These are phyloP conservation scores for Botrytis sinoallii DNA, from an alignment of 2,329 filamentous ascomycete species.

Conservation along the genomic window DNA sequence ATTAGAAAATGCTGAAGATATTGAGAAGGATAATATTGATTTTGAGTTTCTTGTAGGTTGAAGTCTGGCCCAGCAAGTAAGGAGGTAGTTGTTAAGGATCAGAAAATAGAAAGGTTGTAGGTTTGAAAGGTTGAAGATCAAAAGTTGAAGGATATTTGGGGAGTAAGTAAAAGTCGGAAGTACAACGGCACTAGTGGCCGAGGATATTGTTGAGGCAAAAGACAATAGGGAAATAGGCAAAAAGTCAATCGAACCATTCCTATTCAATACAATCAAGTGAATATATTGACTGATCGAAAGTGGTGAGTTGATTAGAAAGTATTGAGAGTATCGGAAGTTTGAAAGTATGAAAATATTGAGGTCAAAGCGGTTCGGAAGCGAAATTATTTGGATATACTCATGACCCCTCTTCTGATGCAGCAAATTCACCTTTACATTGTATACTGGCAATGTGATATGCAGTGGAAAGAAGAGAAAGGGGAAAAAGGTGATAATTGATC, in stretches of 20 bases:
- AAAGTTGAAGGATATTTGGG: conserved; percentile 7
- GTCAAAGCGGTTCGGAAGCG: conserved; percentile 10
- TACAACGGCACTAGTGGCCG: background rate
- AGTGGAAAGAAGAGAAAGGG: background rate
- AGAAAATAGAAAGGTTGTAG: conserved; percentile 7
- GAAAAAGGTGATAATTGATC: background rate
- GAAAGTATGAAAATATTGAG: background rate
- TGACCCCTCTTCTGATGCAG: background rate
- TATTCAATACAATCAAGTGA: background rate
- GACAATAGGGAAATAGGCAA: conserved; percentile 1
- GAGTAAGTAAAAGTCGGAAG: background rate
- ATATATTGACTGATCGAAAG: conserved; percentile 5
- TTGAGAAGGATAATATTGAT: conserved; percentile 7
- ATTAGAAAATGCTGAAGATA: conserved; percentile 12
- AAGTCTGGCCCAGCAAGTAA: conserved; percentile 17
- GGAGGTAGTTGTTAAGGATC: background rate
- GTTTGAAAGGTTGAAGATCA: conserved; percentile 10
- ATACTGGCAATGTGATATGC: background rate
- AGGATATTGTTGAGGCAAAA: conserved; percentile 1
- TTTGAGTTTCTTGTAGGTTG: background rate
- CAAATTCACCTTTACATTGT: background rate
- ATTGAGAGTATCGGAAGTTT: background rate
- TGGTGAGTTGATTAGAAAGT: background rate
- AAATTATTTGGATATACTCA: conserved; percentile 1
- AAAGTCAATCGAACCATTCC: conserved; percentile 5